A percentile compares a stretch with the other conserved stretches of the same genome.
Conservation (phyloP, 495 filamentous ascomycete species). For the Aspergillus nidulans region DNA sequence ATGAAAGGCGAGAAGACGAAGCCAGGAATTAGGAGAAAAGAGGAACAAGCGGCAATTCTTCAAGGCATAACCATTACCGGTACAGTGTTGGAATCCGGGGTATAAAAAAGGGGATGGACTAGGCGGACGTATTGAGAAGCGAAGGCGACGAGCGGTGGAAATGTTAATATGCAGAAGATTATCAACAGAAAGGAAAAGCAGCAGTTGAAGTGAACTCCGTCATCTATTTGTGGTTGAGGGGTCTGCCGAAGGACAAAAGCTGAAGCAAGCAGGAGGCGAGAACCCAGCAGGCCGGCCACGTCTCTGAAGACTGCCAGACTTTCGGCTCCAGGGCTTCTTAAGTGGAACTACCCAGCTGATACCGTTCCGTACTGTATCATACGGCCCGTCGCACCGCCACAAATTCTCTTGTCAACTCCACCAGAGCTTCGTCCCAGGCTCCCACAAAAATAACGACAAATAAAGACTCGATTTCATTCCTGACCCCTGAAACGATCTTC, state of each 20-base stretch:
- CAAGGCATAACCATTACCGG: constrained; percentile 16
- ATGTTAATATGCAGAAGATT: neutral
- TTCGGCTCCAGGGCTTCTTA: neutral
- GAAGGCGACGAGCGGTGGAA: neutral
- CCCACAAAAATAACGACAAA: neutral
- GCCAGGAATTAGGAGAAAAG: constrained; percentile 13
- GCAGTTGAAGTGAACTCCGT: constrained; percentile 5
- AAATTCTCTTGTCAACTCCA: constrained; percentile 15
- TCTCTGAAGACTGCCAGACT: neutral
- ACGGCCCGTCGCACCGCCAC: constrained; percentile 16
- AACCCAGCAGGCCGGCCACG: constrained; percentile 1
- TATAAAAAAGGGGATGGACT: constrained; percentile 1
- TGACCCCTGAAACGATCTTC: constrained; percentile 17
- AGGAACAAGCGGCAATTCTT: constrained; percentile 8
- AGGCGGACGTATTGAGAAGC: neutral
- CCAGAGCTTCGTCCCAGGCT: constrained; percentile 4
- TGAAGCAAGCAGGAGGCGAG: constrained; percentile 1
- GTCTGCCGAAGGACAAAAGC: constrained; percentile 1
- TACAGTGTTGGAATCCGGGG: neutral
- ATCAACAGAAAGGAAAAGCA: constrained; percentile 5
- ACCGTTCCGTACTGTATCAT: constrained; percentile 1
- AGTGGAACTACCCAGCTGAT: neutral
- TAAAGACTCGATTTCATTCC: neutral
- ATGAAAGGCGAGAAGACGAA: constrained; percentile 14
- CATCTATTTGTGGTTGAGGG: constrained; percentile 5